Percentiles rank a stretch among this genome's conserved stretches.
Evolutionary conservation across 345 rosid species (phyloP).

Genomic region (Euclidium syriacum): DNA sequence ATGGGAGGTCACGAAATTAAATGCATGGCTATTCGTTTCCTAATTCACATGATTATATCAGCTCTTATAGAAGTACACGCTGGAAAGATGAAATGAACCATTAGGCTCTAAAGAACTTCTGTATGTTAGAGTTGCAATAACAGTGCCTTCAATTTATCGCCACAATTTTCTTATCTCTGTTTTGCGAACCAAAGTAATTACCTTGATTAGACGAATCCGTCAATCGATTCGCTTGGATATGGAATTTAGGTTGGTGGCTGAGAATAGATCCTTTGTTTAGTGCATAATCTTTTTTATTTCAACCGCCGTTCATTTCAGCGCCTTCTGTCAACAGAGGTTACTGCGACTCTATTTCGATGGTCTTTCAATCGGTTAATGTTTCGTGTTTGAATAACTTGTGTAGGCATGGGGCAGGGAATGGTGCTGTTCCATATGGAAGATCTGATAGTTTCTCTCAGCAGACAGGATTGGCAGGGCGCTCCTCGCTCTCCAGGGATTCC

Average conservation of each 20-base stretch:
- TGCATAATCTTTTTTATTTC: not conserved
- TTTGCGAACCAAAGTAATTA: not conserved
- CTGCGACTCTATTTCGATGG: not conserved
- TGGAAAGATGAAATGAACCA: not conserved
- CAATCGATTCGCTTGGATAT: not conserved
- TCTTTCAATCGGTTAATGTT: slow-evolving; percentile 14
- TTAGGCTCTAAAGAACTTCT: slow-evolving; percentile 4
- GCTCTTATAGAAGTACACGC: slow-evolving; percentile 8
- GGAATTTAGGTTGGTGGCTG: slow-evolving; percentile 17
- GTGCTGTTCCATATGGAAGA: slow-evolving; percentile 65
- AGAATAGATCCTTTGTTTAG: slow-evolving; percentile 17
- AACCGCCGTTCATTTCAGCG: slow-evolving; percentile 1
- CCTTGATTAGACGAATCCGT: not conserved
- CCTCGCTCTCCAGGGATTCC: slow-evolving; percentile 55
- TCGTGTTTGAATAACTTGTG: slow-evolving; percentile 27
- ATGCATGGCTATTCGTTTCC: slow-evolving; percentile 7
- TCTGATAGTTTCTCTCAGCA: slow-evolving; percentile 56
- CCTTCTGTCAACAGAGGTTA: slow-evolving; percentile 1
- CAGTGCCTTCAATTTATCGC: not conserved
- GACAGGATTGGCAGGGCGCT: slow-evolving; percentile 52
- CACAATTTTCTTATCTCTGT: not conserved
- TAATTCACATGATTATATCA: not conserved
- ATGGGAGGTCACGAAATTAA: not conserved
- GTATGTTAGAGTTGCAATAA: slow-evolving; percentile 1
- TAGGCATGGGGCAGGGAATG: slow-evolving; percentile 71